Base-by-base conservation (phyloP, 495 filamentous ascomycete species). In the Penicillium ochrochloron region DNA sequence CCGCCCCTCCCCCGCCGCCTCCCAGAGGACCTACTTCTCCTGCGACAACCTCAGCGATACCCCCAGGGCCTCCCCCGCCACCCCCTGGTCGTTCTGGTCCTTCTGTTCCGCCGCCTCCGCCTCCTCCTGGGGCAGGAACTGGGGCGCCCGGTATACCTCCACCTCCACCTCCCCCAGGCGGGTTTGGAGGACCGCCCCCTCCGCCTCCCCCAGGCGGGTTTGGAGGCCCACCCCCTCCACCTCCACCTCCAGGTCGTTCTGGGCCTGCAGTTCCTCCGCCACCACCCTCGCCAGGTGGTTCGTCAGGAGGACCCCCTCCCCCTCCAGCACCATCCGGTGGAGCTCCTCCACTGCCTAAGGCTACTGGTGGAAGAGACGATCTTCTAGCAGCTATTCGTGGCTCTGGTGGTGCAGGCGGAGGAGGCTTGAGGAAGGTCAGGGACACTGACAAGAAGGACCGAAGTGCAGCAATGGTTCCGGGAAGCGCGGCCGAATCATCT, bases 331-430 rank as follows among this genome's bases (percentile, higher is more conserved):
- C 90, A 7, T 82, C 90, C 39, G 89, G 90, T 50, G 87, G 83
- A n/a, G 83, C 82, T 17, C 85, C 87, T 31, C 76, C 85, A 8
- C 68, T 88, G 19, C 86, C 89, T 1, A 73, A 80, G 41, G 72
- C 79, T 50, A 51, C 80, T 31, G 85, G 76, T 55, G 76, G 80
- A 52, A 86, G 89, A 52, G 79, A 86, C 57, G 88, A 90, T 65
- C 76, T 99, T 56, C 75, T 99, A 61, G 92, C 92, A 23, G 84
- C 90, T 64, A 99, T 99, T 70, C 85, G 92, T 60, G 86, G 85
- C 9, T 89, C 89, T 27, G 92, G 92, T 66, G 90, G 92, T 35
- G 83, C 88, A 53, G 86, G 83, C 3, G 85, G 86, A 33, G 83
- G 85, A 51, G 80, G 86, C 21, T 79, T 99, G 62, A 92, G 90